These are phyloP conservation scores for Ascosphaera acerosa DNA, from an alignment of 2,329 filamentous ascomycete species.

Conservation along the genomic window DNA sequence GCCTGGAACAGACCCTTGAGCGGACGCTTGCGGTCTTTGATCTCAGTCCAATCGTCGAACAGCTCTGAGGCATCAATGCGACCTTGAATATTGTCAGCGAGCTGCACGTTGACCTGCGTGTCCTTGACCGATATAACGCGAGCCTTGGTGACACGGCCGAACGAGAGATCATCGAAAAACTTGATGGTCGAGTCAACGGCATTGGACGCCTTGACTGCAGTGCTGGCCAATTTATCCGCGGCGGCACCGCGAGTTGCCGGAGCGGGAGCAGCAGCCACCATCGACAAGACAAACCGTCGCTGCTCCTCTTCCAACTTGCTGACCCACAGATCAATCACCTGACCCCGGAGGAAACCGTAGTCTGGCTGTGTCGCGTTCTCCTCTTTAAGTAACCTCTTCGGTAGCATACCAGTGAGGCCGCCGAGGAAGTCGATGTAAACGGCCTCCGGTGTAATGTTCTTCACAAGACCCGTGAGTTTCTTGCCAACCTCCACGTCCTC, in stretches of 20 bases:
- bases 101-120: constrained; percentile 74
- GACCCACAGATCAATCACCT: constrained; percentile 50
- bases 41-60: constrained; percentile 72
- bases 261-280: constrained; percentile 18
- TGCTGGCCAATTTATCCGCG: constrained; percentile 8
- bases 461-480: constrained; percentile 52
- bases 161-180: constrained; percentile 43
- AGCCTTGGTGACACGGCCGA: constrained; percentile 51
- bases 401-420: constrained; percentile 50
- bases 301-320: constrained; percentile 44
- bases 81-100: constrained; percentile 74
- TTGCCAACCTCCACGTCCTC: constrained; percentile 45
- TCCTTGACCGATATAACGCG: constrained; percentile 63
- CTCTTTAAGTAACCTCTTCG: constrained; percentile 50
- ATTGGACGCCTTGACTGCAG: constrained; percentile 21
- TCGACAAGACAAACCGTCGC: constrained; percentile 40
- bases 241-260: constrained; percentile 10
- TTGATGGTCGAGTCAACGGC: constrained; percentile 38
- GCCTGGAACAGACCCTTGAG: constrained; percentile 41
- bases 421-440: constrained; percentile 76
- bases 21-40: constrained; percentile 57
- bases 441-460: constrained; percentile 56
- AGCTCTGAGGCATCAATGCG: constrained; percentile 77
- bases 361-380: constrained; percentile 40
- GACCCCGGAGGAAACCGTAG: constrained; percentile 55